phyloP scores from a whole-genome alignment of 139 green algal genomes.

The Microglena sp. region DNA sequence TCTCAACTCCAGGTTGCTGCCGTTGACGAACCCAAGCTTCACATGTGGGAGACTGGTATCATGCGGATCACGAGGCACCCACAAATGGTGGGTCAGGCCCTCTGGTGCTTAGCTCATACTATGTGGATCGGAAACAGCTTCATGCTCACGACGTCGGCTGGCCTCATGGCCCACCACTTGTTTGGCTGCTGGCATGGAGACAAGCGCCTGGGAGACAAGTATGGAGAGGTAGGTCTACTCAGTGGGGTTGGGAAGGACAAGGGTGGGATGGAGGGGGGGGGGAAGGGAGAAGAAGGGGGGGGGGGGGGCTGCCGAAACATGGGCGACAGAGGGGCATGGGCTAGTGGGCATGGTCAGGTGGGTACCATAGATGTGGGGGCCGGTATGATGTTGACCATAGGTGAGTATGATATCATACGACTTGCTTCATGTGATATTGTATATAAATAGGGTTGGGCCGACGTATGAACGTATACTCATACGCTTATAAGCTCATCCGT shows the following conservation, averaged over 20 bases:
- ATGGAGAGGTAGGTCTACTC: constrained; percentile 53
- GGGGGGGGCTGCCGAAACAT: too few species aligned
- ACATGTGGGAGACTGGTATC: constrained; percentile 96
- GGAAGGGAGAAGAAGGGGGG: too few species aligned
- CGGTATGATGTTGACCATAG: too few species aligned
- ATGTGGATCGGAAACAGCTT: constrained; percentile 91
- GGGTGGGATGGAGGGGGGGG: too few species aligned
- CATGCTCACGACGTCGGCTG: constrained; percentile 71
- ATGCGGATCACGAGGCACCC: constrained; percentile 87
- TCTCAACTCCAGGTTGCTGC: constrained; percentile 86
- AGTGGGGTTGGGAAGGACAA: background rate
- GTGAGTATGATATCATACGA: too few species aligned
- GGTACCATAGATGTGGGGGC: too few species aligned
- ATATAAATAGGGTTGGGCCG: too few species aligned
- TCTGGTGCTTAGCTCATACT: constrained; percentile 86
- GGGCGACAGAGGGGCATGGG: too few species aligned
- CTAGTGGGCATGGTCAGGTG: too few species aligned
- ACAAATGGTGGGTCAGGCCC: constrained; percentile 65
- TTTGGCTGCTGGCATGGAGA: constrained; percentile 95
- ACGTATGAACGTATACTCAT: too few species aligned
- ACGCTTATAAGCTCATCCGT: too few species aligned
- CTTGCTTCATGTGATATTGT: too few species aligned
- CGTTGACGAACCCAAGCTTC: constrained; percentile 91
- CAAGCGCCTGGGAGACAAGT: constrained; percentile 68
- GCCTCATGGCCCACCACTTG: constrained; percentile 84